Base-by-base conservation (phyloP, 2,329 filamentous ascomycete species). In the Chrysoporthe austroafricana region DNA sequence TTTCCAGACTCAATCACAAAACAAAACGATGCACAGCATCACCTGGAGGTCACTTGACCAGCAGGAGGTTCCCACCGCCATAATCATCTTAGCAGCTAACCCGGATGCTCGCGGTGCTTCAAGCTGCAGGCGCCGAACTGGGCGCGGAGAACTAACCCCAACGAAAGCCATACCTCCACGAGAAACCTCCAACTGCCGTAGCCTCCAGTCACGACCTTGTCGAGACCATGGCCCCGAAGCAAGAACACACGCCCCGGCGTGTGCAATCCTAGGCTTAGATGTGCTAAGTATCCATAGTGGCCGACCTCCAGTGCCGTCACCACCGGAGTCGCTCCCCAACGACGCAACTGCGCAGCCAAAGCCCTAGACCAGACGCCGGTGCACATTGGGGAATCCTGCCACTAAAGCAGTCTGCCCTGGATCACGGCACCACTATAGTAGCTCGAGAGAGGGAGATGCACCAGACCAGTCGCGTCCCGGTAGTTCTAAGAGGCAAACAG, bases 31-130 rank as follows among this genome's bases (percentile, higher is more conserved):
- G 21, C 52, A 63, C 63, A 42, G 26, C 67, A 50, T 52, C 44
- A 52, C 11, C 11, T 18, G 1, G 16, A 58, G 54, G 46, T 66
- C 66, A 66, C 67, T 69, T 69, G 67, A 69, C 58, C 63, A 43
- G n/a, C 13, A n/a, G n/a, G 21, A n/a, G 11, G 9, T 32, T 18
- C 36, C 52, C 21, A 13, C 48, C 13, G 9, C n/a, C 3, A 4
- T 8, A 21, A 39, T 5, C 54, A 21, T 8, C 16, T 18, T 21
- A 7, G n/a, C 6, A 46, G 13, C 13, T 18, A 4, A 46, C 14
- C 44, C 13, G 8, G 7, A 14, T 16, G 18, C 14, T 57, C 16
- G 6, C 54, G 5, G 18, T 39, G 8, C 14, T n/a, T 18, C 34
- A n/a, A 7, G 14, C 32, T 8, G 34, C 26, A 18, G 0, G 54